Conservation (phyloP, 2,329 filamentous ascomycete genomes). For the Fusarium praegraminearum region DNA sequence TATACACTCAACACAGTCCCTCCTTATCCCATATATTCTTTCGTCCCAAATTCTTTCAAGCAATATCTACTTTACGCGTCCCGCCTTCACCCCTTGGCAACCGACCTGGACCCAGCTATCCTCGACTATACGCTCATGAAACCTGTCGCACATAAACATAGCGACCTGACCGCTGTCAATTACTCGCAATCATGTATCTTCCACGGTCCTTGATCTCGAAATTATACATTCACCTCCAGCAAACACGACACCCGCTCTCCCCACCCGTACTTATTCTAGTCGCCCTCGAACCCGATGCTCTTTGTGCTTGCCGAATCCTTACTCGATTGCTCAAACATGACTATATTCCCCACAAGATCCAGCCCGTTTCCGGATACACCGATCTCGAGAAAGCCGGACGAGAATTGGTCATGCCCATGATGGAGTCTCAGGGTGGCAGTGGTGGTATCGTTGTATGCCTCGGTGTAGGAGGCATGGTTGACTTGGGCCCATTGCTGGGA, state of each 20-base stretch:
- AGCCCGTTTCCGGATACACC: slow-evolving; percentile 91
- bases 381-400: slow-evolving; percentile 85
- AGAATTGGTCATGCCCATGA: slow-evolving; percentile 86
- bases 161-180: slow-evolving; percentile 29
- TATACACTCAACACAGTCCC: background rate
- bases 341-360: slow-evolving; percentile 97
- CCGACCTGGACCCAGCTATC: slow-evolving; percentile 13
- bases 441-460: slow-evolving; percentile 93
- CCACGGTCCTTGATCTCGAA: slow-evolving; percentile 89
- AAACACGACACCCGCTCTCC: slow-evolving; percentile 87
- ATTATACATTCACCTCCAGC: slow-evolving; percentile 89
- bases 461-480: slow-evolving; percentile 91
- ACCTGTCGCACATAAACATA: slow-evolving; percentile 31
- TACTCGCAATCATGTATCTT: slow-evolving; percentile 80
- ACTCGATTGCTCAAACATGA: slow-evolving; percentile 95
- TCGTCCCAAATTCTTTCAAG: background rate
- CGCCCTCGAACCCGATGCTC: slow-evolving; percentile 92
- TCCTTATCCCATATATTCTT: background rate
- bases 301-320: slow-evolving; percentile 95
- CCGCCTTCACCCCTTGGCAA: slow-evolving; percentile 24
- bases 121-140: slow-evolving; percentile 43
- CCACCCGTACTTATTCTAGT: slow-evolving; percentile 92
- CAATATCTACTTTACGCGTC: slow-evolving; percentile 40
- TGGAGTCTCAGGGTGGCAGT: slow-evolving; percentile 82
- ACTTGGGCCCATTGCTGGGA: slow-evolving; percentile 83